Evolutionary conservation across 768 basidiomycete species (phyloP), one percentile per base, ranked within the genome.

Genomic region (Russula ochroleuca): DNA sequence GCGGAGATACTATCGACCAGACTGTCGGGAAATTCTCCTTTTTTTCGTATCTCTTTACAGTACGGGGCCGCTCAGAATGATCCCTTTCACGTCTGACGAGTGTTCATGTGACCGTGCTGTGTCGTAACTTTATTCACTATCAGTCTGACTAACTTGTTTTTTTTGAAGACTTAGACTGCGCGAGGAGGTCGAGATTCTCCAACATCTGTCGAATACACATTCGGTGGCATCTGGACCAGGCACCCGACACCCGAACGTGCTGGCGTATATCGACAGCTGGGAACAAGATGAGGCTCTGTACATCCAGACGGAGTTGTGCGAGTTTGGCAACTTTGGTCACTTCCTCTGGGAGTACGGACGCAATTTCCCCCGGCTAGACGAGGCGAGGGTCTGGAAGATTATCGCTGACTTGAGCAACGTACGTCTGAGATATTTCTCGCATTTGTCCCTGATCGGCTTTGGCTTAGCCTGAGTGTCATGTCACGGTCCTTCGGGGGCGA

Each of bases 381-480:
- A 99, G 75, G 86, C 87, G 28, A 81, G 92, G 67, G 89, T 96
- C 54, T 99, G 97, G 97, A 98, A 98, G 81, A 88, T 95, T 69
- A 79, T 95, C 63, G 86, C 85, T 56, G 96, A 98, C 75, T 79
- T 98, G 65, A 88, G 88, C 73, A 87, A 88, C 72, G 92, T 94
- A 80, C 79, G 89, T 81, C 57, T 37, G 53, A 64, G 40, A 40
- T 38, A 40, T 54, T 15, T 63, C 54, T 28, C 21, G 11, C 56
- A 8, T 49, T 53, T 66, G 62, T 43, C 56, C 60, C 50, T 53
- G 62, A 56, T 57, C 57, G 69, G 65, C 71, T 68, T 70, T 71
- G 70, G 72, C 63, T 69, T 64, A 65, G 62, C 40, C 28, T 63
- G 45, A 25, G 43, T 48, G 53, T 43, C 45, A 55, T 54, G 57